Conservation (phyloP, 2,329 filamentous ascomycete species). For the Colletotrichum neosansevieriae region DNA sequence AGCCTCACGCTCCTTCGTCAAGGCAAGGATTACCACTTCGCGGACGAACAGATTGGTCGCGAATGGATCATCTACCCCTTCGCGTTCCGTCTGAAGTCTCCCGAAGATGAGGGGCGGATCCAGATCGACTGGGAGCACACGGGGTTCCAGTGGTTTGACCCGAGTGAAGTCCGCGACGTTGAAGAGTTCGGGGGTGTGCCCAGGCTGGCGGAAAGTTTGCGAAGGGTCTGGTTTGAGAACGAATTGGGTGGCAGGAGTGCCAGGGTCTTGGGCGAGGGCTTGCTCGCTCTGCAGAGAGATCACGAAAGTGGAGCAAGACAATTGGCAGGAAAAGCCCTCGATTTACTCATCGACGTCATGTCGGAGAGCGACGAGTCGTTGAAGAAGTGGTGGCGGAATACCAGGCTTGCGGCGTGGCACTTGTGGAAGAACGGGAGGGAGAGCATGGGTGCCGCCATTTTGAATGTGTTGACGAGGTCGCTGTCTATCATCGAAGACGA, state of each 20-base stretch:
- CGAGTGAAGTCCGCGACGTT: conserved; percentile 60
- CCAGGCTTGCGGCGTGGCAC: conserved; percentile 71
- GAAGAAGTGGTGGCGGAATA: conserved; percentile 66
- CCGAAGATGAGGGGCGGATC: conserved; percentile 60
- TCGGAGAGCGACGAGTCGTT: conserved; percentile 36
- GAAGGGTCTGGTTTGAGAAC: conserved; percentile 70
- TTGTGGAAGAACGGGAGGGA: conserved; percentile 75
- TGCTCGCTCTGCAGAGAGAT: conserved; percentile 65
- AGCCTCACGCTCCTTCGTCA: conserved; percentile 64
- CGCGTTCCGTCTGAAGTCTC: conserved; percentile 62
- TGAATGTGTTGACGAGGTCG: conserved; percentile 60
- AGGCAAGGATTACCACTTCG: conserved; percentile 70
- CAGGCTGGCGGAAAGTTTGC: conserved; percentile 66
- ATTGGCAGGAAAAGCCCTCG: conserved; percentile 66
- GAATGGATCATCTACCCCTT: conserved; percentile 75
- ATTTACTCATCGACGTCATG: conserved; percentile 61
- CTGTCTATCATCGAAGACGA: conserved; percentile 55
- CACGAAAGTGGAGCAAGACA: conserved; percentile 70
- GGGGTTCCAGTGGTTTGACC: conserved; percentile 68
- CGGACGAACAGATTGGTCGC: conserved; percentile 63
- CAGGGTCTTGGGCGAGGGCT: conserved; percentile 56
- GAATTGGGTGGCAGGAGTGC: conserved; percentile 61
- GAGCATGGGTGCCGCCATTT: conserved; percentile 73
- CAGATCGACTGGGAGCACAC: conserved; percentile 73
- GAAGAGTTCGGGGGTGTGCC: conserved; percentile 66